Conservation (phyloP, 805 yeast genomes). For the Candida palmyrensis region DNA sequence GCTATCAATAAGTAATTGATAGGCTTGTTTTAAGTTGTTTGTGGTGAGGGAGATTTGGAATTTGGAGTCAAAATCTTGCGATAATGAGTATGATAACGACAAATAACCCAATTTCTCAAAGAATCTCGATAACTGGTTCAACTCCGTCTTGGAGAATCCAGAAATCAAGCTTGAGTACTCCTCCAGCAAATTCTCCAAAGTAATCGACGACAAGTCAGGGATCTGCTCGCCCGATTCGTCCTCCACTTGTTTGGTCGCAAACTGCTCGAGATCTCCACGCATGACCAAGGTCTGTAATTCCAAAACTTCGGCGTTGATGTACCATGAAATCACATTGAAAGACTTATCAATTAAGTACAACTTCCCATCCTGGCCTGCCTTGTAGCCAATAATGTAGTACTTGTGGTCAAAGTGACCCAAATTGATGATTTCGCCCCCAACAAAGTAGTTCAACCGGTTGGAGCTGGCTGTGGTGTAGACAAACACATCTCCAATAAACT, state of each 20-base stretch:
- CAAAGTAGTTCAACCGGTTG: slow-evolving; percentile 87
- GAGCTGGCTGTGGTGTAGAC: slow-evolving; percentile 77
- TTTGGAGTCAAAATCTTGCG: slow-evolving; percentile 85
- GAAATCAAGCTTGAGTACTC: slow-evolving; percentile 47
- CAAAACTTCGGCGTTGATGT: slow-evolving; percentile 75
- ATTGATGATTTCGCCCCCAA: slow-evolving; percentile 90
- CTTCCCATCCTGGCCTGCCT: slow-evolving; percentile 78
- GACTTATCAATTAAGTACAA: slow-evolving; percentile 91
- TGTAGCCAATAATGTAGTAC: slow-evolving; percentile 81
- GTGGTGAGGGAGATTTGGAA: slow-evolving; percentile 84
- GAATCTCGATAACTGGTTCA: slow-evolving; percentile 81
- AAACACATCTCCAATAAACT: slow-evolving; percentile 97
- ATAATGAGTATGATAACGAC: slow-evolving; percentile 75
- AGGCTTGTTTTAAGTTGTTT: slow-evolving; percentile 68
- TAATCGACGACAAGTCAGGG: slow-evolving; percentile 31
- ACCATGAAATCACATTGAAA: slow-evolving; percentile 74
- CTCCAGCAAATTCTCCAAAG: slow-evolving; percentile 55
- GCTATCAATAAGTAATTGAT: slow-evolving; percentile 35
- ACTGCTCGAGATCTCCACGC: slow-evolving; percentile 86
- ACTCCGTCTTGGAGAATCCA: slow-evolving; percentile 58
- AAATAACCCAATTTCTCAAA: slow-evolving; percentile 88
- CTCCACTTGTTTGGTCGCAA: slow-evolving; percentile 21
- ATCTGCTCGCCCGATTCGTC: slow-evolving; percentile 35
- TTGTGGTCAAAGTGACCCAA: slow-evolving; percentile 89
- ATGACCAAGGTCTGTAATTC: slow-evolving; percentile 95